Evolutionary conservation across 2,329 filamentous ascomycete species (phyloP), one percentile per base, ranked within the genome.

Genomic region (Sporothrix globosa): DNA sequence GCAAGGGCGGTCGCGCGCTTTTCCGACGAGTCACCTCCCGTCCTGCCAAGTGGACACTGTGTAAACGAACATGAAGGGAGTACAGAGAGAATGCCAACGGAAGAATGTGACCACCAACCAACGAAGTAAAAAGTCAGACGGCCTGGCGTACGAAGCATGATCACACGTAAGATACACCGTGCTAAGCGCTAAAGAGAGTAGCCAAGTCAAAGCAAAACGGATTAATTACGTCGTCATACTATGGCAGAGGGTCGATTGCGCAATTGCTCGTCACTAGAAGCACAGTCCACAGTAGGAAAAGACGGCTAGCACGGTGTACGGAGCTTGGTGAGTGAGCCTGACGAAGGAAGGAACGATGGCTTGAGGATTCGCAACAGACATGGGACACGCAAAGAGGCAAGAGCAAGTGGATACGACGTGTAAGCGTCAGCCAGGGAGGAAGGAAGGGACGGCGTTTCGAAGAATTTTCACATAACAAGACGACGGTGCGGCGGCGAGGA

Each of bases 141-240:
- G 39, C 58, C 13, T 27, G 21, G 58, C 58, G 58, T 27, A 21
- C 9, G 17, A 19, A 17, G 41, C 14, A 14, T 60, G 34, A 63
- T 46, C 58, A 63, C 58, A 63, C 58, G 58, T 63, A 63, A 63
- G 58, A 46, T 46, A 46, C 58, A 63, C 39, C 58, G 58, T n/a
- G 5, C n/a, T 2, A 63, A 39, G 58, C 41, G 61, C 61, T 65
- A 50, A n/a, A 50, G 41, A 34, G 13, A 48, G 48, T 7, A 50
- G 48, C 48, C 48, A 7, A 19, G 44, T 3, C 50, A 24, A 46
- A 39, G 9, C 6, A 30, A 48, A 21, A 24, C 19, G n/a, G n/a
- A 27, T 30, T 4, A 17, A 27, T 17, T 17, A 56, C 24, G 13
- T 10, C 17, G 14, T 50, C 1, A 21, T 30, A 48, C 44, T n/a